A percentile compares a stretch with the other conserved stretches of the same genome.
phyloP scores from a whole-genome alignment of 352 stramenopile genomes.

The Pythium phragmitis region DNA sequence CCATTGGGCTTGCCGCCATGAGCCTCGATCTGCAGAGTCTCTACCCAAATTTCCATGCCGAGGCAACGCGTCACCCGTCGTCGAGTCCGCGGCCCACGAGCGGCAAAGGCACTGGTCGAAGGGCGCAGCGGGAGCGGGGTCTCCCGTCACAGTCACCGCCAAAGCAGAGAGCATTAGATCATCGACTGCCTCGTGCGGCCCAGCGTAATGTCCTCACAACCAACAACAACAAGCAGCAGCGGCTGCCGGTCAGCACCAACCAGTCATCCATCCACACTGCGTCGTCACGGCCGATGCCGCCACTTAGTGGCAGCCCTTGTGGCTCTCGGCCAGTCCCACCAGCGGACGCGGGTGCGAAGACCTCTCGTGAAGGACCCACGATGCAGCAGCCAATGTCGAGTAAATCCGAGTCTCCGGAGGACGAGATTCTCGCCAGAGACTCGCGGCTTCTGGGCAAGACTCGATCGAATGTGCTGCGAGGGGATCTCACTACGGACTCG shows the following conservation, averaged over 20 bases:
- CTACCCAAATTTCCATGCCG: slow-evolving; percentile 62
- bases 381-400: background rate
- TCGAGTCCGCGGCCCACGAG: slow-evolving; percentile 19
- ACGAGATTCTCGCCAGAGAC: background rate
- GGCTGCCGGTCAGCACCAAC: background rate
- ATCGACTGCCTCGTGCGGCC: background rate
- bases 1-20: slow-evolving; percentile 2
- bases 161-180: background rate
- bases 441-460: background rate
- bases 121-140: background rate
- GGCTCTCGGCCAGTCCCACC: slow-evolving; percentile 1
- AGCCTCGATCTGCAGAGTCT: slow-evolving; percentile 30
- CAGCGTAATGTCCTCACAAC: background rate
- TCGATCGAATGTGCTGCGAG: slow-evolving; percentile 10
- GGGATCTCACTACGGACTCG: slow-evolving; percentile 4
- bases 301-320: slow-evolving; percentile 1
- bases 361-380: background rate
- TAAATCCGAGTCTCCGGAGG: background rate
- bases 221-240: background rate
- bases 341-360: background rate
- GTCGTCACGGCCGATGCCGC: slow-evolving; percentile 7
- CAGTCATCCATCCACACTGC: background rate
- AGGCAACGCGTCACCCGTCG: slow-evolving; percentile 32
- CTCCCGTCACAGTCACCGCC: background rate
- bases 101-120: slow-evolving; percentile 17